Evolutionary conservation across 2,329 filamentous ascomycete species (phyloP), one percentile per base, ranked within the genome.

Genomic region (Calonectria hawksworthii): DNA sequence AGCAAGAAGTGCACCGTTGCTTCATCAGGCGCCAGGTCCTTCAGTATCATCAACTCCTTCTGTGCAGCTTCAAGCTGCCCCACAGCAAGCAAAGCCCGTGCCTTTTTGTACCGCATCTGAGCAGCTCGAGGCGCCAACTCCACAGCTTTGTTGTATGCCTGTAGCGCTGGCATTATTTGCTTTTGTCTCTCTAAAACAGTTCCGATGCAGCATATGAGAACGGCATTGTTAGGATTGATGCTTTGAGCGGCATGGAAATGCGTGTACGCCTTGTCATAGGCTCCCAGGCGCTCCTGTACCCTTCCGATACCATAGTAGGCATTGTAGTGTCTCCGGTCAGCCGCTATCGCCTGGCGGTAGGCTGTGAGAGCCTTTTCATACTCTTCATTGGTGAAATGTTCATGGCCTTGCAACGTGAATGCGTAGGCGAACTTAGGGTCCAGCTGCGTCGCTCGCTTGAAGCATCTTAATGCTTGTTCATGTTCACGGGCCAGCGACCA

Each of bases 1-100:
- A 99, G 92, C 76, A 98, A 88, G 87, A 98, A 99, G 86, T 98
- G 97, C 47, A 99, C 96, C 81, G 96, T 98, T 6, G 96, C 95
- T 84, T 99, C 96, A 82, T 99, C 96, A 0, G 97, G 96, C 7
- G 96, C 96, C 76, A 98, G 89, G 79, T 98, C 95, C 83, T 98
- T 97, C 74, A 99, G 87, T n/a, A 96, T 90, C 84, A 96, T 92
- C 70, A 99, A 88, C 83, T 99, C 97, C 32, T 90, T 90, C 77
- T 98, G 90, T 0, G 97, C 97, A 63, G 92, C 90, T 44, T 94
- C 89, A 59, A 94, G 90, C 85, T 89, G 93, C 78, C 87, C 92
- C 32, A 98, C 88, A 70, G 94, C 93, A 87, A 99, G 93, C 63
- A 99, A 87, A 18, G 95, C 94, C 66, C 96, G 92, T 16, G 97